These are phyloP conservation scores for Beauveria bassiana DNA, from an alignment of 2,329 filamentous ascomycete species.

Conservation along the genomic window DNA sequence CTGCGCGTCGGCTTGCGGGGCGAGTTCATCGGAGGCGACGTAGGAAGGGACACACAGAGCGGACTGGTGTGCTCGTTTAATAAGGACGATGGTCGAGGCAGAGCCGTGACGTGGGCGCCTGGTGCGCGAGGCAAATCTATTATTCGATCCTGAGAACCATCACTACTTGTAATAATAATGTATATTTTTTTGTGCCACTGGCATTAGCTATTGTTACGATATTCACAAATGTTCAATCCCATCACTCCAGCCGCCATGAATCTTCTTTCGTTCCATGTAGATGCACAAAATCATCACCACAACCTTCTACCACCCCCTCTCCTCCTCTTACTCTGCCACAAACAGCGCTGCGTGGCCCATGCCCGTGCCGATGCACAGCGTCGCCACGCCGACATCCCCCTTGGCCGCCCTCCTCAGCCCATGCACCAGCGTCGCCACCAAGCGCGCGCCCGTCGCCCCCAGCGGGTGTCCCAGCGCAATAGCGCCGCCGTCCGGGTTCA, in stretches of 20 bases:
- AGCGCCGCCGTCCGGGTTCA: conserved; percentile 89
- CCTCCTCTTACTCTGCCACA: conserved; percentile 44
- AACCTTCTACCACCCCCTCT: conserved; percentile 25
- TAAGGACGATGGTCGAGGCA: not conserved
- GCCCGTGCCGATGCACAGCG: conserved; percentile 83
- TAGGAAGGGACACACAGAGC: conserved; percentile 28
- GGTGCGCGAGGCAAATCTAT: not conserved
- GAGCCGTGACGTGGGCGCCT: conserved; percentile 20
- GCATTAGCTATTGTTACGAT: not conserved
- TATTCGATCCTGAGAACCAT: not conserved
- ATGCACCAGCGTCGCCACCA: conserved; percentile 62
- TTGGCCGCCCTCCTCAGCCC: conserved; percentile 58
- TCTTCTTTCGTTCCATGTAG: not conserved
- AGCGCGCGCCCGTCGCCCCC: conserved; percentile 77
- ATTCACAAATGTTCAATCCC: not conserved
- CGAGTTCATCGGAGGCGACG: conserved; percentile 35
- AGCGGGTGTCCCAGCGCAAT: conserved; percentile 92
- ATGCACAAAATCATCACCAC: not conserved
- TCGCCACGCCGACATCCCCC: conserved; percentile 73
- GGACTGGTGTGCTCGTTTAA: conserved; percentile 32
- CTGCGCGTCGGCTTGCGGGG: conserved; percentile 31
- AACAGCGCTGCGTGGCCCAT: conserved; percentile 68
- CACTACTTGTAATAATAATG: not conserved
- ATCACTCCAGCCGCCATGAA: not conserved
- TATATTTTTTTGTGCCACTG: not conserved